phyloP scores from a whole-genome alignment of 2,329 filamentous ascomycete species.

The Pseudogymnoascus destructans region DNA sequence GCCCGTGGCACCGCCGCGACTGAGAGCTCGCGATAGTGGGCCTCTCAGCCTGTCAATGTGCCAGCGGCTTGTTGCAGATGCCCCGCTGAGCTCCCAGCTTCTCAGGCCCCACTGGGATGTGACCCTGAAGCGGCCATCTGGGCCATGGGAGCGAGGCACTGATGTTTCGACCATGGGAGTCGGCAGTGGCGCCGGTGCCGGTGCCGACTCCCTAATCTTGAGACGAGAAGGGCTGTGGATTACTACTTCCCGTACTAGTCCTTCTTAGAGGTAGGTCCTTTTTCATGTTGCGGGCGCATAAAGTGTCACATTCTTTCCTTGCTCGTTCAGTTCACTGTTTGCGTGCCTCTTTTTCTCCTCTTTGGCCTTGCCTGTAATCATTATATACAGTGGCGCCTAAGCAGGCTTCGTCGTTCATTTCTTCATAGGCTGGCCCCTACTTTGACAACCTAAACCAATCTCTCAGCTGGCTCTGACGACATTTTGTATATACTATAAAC shows the following conservation, averaged over 20 bases:
- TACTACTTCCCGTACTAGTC: neutral
- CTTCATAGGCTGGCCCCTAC: conserved; percentile 5
- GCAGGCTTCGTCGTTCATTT: neutral
- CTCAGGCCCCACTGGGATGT: neutral
- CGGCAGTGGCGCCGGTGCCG: conserved; percentile 1
- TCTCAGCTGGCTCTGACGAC: conserved; percentile 7
- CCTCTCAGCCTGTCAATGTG: neutral
- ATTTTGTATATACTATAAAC: conserved; percentile 4
- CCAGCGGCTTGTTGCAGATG: neutral
- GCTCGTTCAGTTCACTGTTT: neutral
- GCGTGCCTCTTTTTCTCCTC: conserved; percentile 2
- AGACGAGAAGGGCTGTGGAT: neutral
- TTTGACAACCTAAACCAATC: conserved; percentile 2
- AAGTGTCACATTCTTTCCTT: conserved; percentile 1
- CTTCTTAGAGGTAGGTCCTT: neutral
- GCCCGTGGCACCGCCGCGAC: neutral
- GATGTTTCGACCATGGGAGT: conserved; percentile 4
- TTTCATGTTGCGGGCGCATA: neutral
- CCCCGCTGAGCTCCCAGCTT: neutral
- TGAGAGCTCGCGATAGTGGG: neutral
- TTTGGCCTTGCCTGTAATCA: neutral
- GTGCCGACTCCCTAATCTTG: conserved; percentile 7
- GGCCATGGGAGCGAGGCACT: conserved; percentile 3
- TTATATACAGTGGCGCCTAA: conserved; percentile 4
- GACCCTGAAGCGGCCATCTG: neutral